A percentile compares a stretch with the other conserved stretches of the same genome.
Evolutionary conservation across 306 rosid species (phyloP).

Genomic region (Sicyos baderoa): DNA sequence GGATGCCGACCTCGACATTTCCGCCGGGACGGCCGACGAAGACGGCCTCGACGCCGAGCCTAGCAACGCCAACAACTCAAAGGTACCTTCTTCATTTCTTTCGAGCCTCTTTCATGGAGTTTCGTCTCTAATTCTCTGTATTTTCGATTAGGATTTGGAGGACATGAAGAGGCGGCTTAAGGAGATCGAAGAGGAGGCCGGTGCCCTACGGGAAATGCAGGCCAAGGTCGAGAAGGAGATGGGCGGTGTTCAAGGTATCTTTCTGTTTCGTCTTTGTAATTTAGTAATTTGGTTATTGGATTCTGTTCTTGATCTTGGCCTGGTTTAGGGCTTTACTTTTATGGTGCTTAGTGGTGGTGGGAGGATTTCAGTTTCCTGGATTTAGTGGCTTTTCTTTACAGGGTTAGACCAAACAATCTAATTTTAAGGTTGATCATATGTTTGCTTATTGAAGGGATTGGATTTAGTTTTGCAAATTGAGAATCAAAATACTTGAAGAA

Average conservation of each 20-base stretch:
- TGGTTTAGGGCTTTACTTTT: not conserved
- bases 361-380: not conserved
- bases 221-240: slow-evolving; percentile 99
- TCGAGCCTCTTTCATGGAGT: not conserved
- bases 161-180: slow-evolving; percentile 97
- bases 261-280: not conserved
- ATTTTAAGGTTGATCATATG: not conserved
- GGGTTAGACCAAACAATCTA: not conserved
- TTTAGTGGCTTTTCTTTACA: too few relatives aligned
- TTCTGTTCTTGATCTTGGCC: not conserved
- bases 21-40: slow-evolving; percentile 35
- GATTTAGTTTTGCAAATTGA: not conserved
- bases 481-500: not conserved
- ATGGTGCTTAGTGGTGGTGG: not conserved
- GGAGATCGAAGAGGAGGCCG: slow-evolving; percentile 95
- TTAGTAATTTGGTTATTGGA: not conserved
- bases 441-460: not conserved
- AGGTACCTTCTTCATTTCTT: slow-evolving; percentile 30
- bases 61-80: slow-evolving; percentile 34
- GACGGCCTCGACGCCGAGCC: slow-evolving; percentile 28
- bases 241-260: slow-evolving; percentile 84
- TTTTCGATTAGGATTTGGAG: slow-evolving; percentile 63
- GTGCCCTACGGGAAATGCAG: slow-evolving; percentile 99
- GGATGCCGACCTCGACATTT: slow-evolving; percentile 44
- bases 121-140: slow-evolving; percentile 1